phyloP scores from a whole-genome alignment of 2,329 filamentous ascomycete species.

The Claviceps purpurea region DNA sequence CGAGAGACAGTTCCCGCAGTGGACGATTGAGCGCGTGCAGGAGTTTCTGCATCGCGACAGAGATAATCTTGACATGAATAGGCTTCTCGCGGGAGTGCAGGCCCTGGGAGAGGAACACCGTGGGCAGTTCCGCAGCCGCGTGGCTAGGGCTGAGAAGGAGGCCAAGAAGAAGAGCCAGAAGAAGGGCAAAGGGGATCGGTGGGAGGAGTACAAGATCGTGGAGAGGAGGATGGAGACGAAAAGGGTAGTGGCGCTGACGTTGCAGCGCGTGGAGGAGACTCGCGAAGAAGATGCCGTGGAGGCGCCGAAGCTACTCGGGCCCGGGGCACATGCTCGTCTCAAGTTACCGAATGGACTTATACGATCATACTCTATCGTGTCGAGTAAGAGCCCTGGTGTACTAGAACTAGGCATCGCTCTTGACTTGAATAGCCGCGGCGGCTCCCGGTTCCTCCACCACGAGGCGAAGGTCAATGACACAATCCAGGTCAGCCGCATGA shows the following conservation, averaged over 20 bases:
- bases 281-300: conserved; percentile 17
- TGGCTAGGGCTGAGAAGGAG: conserved; percentile 31
- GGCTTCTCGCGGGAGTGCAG: conserved; percentile 36
- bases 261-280: conserved; percentile 28
- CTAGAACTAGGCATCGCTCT: conserved; percentile 46
- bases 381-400: conserved; percentile 26
- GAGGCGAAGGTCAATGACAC: conserved; percentile 31
- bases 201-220: conserved; percentile 33
- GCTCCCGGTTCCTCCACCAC: conserved; percentile 45
- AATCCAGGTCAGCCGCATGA: conserved; percentile 38
- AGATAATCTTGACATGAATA: conserved; percentile 36
- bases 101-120: conserved; percentile 35
- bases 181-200: conserved; percentile 15
- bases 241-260: conserved; percentile 35
- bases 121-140: conserved; percentile 33
- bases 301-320: conserved; percentile 25
- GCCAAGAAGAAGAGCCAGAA: conserved; percentile 6
- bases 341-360: conserved; percentile 42
- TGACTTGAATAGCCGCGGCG: conserved; percentile 42
- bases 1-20: conserved; percentile 40
- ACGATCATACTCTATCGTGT: conserved; percentile 47
- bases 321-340: conserved; percentile 42
- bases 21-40: conserved; percentile 51
- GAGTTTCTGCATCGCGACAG: conserved; percentile 46
- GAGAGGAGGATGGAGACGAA: conserved; percentile 38